These are phyloP conservation scores for Plasmodium cynomolgi DNA, from an alignment of 169 alveolate genomes.

Conservation along the genomic window DNA sequence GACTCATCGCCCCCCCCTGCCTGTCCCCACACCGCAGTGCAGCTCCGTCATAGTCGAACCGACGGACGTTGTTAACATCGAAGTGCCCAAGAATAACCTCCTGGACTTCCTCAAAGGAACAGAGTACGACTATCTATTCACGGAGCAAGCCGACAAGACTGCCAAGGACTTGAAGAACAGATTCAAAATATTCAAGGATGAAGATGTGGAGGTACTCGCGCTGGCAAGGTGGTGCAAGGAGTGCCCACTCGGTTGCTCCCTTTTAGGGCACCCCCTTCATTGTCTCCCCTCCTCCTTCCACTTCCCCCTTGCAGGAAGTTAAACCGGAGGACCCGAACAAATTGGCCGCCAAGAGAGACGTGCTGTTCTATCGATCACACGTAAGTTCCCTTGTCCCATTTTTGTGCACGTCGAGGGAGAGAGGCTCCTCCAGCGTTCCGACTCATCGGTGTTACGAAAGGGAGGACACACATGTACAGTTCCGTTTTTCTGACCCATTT, in stretches of 20 bases:
- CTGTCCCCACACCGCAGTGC: constrained; percentile 1
- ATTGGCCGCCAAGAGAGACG: constrained; percentile 19
- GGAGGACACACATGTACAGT: background rate
- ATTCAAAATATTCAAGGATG: constrained; percentile 84
- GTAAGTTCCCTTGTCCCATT: background rate
- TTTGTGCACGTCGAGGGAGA: background rate
- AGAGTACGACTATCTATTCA: constrained; percentile 68
- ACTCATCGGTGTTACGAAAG: constrained; percentile 36
- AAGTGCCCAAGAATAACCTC: constrained; percentile 77
- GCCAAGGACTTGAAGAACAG: constrained; percentile 83
- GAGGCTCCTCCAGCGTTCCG: background rate
- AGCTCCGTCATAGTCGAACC: constrained; percentile 70
- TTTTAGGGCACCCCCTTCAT: background rate
- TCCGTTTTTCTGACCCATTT: background rate
- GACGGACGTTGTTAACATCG: constrained; percentile 80
- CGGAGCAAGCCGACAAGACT: constrained; percentile 70
- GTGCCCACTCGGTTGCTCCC: too few relatives aligned
- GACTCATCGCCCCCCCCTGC: too few relatives aligned
- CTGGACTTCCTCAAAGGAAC: constrained; percentile 74
- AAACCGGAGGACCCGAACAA: constrained; percentile 64
- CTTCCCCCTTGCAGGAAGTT: constrained; percentile 74
- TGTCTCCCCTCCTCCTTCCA: background rate
- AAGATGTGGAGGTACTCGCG: constrained; percentile 61
- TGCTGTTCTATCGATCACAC: constrained; percentile 58
- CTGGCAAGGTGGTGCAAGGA: background rate